These are phyloP conservation scores for Yamadazyma laniorum DNA, from an alignment of 805 yeast species.

Conservation along the genomic window DNA sequence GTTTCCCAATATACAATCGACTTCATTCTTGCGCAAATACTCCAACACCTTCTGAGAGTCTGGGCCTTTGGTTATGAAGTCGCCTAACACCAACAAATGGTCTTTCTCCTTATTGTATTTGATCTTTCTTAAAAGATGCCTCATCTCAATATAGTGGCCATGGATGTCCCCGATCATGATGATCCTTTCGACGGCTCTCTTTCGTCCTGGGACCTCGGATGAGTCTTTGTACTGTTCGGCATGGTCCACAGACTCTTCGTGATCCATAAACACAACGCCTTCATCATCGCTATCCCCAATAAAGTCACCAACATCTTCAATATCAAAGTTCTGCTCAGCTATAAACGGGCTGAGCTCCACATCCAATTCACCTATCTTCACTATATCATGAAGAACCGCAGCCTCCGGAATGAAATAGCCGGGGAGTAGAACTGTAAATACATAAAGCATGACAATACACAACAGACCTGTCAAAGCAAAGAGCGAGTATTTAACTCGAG, in stretches of 20 bases:
- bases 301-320: not conserved
- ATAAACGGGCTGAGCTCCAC: conserved; percentile 26
- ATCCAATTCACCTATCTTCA: conserved; percentile 22
- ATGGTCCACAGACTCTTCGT: not conserved
- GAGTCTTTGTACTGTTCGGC: not conserved
- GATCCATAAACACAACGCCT: not conserved
- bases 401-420: conserved; percentile 33
- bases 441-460: conserved; percentile 20
- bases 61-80: conserved; percentile 82
- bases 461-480: conserved; percentile 14
- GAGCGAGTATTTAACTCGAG: conserved; percentile 15
- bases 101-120: conserved; percentile 49
- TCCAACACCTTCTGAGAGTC: conserved; percentile 69
- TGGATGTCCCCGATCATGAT: conserved; percentile 86
- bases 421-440: conserved; percentile 35
- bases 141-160: conserved; percentile 64
- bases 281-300: not conserved
- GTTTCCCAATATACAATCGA: conserved; percentile 82
- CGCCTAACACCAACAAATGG: conserved; percentile 73
- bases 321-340: not conserved
- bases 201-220: not conserved
- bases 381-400: conserved; percentile 23
- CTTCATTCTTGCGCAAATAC: conserved; percentile 52
- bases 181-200: conserved; percentile 41
- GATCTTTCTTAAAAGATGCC: conserved; percentile 49